Evolutionary conservation across 495 filamentous ascomycete species (phyloP), one percentile per base, ranked within the genome.

Genomic region (Pyrenula massariospora): DNA sequence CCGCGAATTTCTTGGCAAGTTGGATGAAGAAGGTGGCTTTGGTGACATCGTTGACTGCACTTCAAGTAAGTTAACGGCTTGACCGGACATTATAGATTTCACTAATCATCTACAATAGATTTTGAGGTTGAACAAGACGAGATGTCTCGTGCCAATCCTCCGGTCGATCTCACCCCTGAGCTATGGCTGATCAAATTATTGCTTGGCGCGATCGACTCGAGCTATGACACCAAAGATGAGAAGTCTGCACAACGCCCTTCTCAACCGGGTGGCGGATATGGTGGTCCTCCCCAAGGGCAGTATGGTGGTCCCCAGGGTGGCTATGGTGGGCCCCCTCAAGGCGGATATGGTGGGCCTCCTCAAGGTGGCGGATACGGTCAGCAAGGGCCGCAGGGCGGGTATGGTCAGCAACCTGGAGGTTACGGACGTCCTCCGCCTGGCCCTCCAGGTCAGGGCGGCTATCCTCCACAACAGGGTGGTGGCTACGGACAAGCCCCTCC

Each of bases 121-220:
- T 85, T 79, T 56, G 80, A 85, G 66, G 77, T 81, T 57, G 83
- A 86, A 63, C 78, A 78, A 62, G 81, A 79, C 58, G 82, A 86
- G 64, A 84, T 84, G 79, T 70, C 72, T 21, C 76, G 71, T 25
- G 76, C 73, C 24, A 74, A 70, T 54, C 81, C 75, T 2, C 77
- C 77, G 0, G 71, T 84, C 22, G 68, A 79, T 57, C 67, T 88
- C 56, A 85, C 84, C 15, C 79, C 80, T 12, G 81, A 87, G 49
- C 78, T 83, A 54, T 88, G 85, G 84, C 75, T 80, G 57, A 77
- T 83, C 20, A 88, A 88, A 65, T 70, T 88, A 52, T 83, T 88
- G 65, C 77, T 88, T 12, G 85, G 85, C 52, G 78, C 84, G 48
- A 84, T 88, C 59, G 83, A 86, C 64, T 68, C 76, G 2, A 79